Conservation (phyloP, 2,329 filamentous ascomycete species). For the Venturia aucupariae region DNA sequence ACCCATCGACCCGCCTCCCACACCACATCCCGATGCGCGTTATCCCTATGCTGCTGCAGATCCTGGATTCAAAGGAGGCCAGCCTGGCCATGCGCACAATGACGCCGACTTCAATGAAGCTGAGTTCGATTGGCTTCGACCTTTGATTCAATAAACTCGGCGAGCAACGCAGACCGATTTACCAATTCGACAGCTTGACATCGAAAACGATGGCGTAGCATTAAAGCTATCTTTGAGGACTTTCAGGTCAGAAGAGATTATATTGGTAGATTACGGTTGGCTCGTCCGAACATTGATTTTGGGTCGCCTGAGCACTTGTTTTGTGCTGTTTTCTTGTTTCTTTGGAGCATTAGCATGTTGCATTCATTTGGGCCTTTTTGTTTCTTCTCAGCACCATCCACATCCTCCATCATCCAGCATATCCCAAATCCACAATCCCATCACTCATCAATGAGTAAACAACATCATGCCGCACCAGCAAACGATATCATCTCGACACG, state of each 20-base stretch:
- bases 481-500: background rate
- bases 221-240: background rate
- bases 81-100: background rate
- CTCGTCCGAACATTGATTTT: background rate
- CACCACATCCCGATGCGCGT: background rate
- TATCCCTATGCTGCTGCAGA: background rate
- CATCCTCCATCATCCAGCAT: background rate
- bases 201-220: background rate
- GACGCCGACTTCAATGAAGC: background rate
- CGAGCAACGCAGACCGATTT: background rate
- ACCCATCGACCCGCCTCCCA: background rate
- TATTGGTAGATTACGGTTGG: background rate
- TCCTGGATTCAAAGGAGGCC: background rate
- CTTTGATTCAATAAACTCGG: background rate
- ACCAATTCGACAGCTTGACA: background rate
- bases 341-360: background rate
- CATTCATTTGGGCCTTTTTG: background rate
- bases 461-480: background rate
- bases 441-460: background rate
- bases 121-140: no score
- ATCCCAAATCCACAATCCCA: background rate
- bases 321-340: background rate
- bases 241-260: background rate
- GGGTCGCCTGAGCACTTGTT: background rate
- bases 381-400: background rate